These are phyloP conservation scores for Aspergillus ustus DNA, from an alignment of 2,329 filamentous ascomycete genomes.

Conservation along the genomic window DNA sequence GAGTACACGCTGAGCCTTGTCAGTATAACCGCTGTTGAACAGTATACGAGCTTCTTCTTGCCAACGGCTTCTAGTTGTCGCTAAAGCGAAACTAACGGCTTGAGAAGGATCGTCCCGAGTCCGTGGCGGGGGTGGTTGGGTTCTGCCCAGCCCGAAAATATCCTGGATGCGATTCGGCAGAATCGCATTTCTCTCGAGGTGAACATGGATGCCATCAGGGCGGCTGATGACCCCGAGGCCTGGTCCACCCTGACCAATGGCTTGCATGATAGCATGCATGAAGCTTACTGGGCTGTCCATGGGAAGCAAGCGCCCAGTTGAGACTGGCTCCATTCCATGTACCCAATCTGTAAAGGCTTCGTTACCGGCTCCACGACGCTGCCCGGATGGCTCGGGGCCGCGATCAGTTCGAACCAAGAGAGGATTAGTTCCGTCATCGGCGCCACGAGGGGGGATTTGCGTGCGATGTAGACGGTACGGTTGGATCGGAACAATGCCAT, in stretches of 20 bases:
- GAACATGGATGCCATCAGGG: slow-evolving; percentile 59
- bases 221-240: slow-evolving; percentile 49
- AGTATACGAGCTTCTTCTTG: slow-evolving; percentile 87
- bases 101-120: slow-evolving; percentile 61
- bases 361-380: slow-evolving; percentile 39
- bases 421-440: slow-evolving; percentile 85
- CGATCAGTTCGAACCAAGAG: slow-evolving; percentile 70
- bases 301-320: slow-evolving; percentile 49
- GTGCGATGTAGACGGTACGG: slow-evolving; percentile 51
- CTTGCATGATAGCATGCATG: slow-evolving; percentile 62
- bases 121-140: slow-evolving; percentile 36
- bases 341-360: slow-evolving; percentile 58
- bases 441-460: slow-evolving; percentile 56
- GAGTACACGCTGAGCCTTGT: slow-evolving; percentile 71
- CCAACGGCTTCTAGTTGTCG: slow-evolving; percentile 77
- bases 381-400: slow-evolving; percentile 37
- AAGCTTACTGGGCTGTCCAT: slow-evolving; percentile 59
- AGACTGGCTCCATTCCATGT: slow-evolving; percentile 54
- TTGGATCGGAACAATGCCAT: slow-evolving; percentile 45
- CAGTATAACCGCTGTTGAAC: slow-evolving; percentile 70
- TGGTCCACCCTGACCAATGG: slow-evolving; percentile 52
- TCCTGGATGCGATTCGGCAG: slow-evolving; percentile 60
- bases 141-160: slow-evolving; percentile 43
- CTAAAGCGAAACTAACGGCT: slow-evolving; percentile 74
- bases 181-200: slow-evolving; percentile 57